Conservation (phyloP, 345 rosid genomes). For the Gossypium stocksii region DNA sequence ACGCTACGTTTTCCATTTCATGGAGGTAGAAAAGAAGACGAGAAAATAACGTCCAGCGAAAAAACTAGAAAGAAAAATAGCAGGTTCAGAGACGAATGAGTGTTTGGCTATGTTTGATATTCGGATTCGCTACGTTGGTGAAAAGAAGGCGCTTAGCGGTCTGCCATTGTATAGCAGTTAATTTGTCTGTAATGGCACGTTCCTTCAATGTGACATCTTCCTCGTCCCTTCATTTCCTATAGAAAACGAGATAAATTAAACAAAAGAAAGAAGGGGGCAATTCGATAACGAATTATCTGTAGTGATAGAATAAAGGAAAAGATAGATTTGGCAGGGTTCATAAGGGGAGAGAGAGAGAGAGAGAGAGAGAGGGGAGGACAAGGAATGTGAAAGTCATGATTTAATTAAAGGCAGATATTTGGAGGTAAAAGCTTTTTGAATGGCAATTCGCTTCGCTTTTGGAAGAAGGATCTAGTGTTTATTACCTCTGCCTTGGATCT, state of each 20-base stretch:
- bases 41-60: slow-evolving; percentile 5
- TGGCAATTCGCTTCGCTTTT: slow-evolving; percentile 18
- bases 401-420: slow-evolving; percentile 11
- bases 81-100: background rate
- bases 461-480: slow-evolving; percentile 23
- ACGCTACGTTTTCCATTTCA: background rate
- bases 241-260: background rate
- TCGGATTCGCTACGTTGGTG: background rate
- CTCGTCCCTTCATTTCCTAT: slow-evolving; percentile 11
- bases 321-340: background rate
- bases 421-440: slow-evolving; percentile 4
- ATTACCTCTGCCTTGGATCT: slow-evolving; percentile 26
- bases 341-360: background rate
- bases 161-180: slow-evolving; percentile 11
- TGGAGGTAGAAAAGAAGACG: background rate
- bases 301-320: background rate
- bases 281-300: background rate
- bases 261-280: background rate
- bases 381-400: background rate
- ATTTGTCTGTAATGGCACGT: background rate
- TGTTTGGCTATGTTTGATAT: background rate
- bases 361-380: background rate
- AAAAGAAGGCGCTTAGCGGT: slow-evolving; percentile 5
- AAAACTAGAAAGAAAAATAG: slow-evolving; percentile 24
- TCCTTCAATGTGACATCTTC: slow-evolving; percentile 12